phyloP scores from a whole-genome alignment of 176 grass and related monocot species.

The Elaeis guineensis region DNA sequence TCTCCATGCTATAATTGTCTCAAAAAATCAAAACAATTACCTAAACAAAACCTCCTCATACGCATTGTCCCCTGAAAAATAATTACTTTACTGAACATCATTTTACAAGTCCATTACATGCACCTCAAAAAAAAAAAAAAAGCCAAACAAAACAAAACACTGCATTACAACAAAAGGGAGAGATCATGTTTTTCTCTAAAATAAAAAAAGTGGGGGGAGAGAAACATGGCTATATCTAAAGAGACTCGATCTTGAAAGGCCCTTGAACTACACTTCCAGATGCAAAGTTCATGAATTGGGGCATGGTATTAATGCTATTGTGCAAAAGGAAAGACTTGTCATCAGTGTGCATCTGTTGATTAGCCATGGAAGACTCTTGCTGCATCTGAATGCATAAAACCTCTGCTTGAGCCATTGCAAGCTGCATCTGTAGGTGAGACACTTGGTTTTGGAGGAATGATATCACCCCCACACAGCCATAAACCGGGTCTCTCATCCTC shows the following conservation, averaged over 20 bases:
- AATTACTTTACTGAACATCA: no score
- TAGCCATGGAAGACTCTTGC: constrained; percentile 16
- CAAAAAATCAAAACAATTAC: no score
- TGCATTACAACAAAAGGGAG: no score
- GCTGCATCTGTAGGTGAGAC: constrained; percentile 93
- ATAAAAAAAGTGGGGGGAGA: no score
- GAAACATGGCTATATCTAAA: no score
- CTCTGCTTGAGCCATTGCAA: constrained; percentile 79
- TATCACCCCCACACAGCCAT: constrained; percentile 87
- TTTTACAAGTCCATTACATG: no score
- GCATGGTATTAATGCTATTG: constrained; percentile 22
- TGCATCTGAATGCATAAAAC: constrained; percentile 95
- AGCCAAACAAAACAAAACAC: no score
- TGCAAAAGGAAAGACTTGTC: constrained; percentile 46
- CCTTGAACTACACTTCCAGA: constrained; percentile 23
- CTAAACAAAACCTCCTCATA: background rate
- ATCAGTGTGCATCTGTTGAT: constrained; percentile 1
- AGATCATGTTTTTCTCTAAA: no score
- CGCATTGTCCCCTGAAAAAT: no score
- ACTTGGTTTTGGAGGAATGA: constrained; percentile 89
- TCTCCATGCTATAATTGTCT: no score
- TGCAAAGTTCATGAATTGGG: constrained; percentile 43
- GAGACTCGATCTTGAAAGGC: background rate
- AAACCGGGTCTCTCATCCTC: constrained; percentile 73
- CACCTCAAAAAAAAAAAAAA: no score